Evolutionary conservation across 23 red algal genomes (phyloP).

Genomic region (Porphyridium purpureum): DNA sequence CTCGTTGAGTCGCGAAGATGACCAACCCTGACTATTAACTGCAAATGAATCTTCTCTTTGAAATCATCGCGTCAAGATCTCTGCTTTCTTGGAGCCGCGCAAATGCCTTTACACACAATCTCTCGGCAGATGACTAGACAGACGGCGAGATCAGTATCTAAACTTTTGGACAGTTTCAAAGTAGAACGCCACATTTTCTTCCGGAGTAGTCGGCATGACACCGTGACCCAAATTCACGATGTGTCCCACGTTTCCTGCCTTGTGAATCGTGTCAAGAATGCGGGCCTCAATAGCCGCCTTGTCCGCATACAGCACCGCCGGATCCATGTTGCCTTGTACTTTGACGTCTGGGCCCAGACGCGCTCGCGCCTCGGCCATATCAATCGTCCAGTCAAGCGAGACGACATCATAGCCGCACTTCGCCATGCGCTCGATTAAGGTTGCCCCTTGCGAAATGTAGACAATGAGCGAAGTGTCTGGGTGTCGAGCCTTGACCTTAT

Average conservation of each 20-base stretch:
- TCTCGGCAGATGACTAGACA: no score
- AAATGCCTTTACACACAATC: no score
- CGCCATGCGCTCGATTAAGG: constrained; percentile 78
- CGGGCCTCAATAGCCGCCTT: constrained; percentile 58
- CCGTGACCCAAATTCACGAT: constrained; percentile 97
- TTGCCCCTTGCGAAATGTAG: constrained; percentile 85
- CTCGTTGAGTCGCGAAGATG: no score
- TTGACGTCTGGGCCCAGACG: constrained; percentile 47
- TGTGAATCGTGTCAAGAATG: constrained; percentile 55
- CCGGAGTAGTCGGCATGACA: constrained; percentile 73
- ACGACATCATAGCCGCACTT: constrained; percentile 60
- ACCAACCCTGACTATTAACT: no score
- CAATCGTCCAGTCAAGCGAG: constrained; percentile 95
- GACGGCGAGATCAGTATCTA: constrained; percentile 20
- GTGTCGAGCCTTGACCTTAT: constrained; percentile 64
- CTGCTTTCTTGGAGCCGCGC: no score
- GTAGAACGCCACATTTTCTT: constrained; percentile 87
- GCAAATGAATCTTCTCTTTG: no score
- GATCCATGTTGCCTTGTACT: constrained; percentile 94
- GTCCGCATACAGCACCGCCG: constrained; percentile 64
- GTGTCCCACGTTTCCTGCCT: constrained; percentile 68
- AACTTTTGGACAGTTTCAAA: constrained; percentile 79
- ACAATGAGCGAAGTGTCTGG: constrained; percentile 81
- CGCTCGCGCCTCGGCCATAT: constrained; percentile 72
- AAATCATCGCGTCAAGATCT: no score